phyloP scores from a whole-genome alignment of 1,139 yeast genomes.

The Insectozyma bohioensis region DNA sequence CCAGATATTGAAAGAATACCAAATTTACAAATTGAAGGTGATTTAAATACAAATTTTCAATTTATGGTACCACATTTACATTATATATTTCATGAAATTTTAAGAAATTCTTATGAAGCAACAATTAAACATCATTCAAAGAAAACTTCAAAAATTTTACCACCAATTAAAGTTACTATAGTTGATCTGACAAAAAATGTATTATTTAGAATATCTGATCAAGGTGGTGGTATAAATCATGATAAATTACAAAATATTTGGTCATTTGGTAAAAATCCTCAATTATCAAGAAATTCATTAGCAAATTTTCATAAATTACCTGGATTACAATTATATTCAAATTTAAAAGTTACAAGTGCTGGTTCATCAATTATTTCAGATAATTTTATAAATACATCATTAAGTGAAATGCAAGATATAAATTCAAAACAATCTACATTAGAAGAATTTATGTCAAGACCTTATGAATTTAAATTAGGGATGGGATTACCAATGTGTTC shows the following conservation, averaged over 20 bases:
- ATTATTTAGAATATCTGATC: conserved; percentile 78
- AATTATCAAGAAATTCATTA: conserved; percentile 53
- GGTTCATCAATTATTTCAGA: conserved; percentile 37
- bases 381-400: conserved; percentile 28
- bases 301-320: conserved; percentile 69
- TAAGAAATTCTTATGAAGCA: conserved; percentile 83
- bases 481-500: conserved; percentile 89
- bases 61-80: conserved; percentile 85
- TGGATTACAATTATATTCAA: conserved; percentile 48
- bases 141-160: conserved; percentile 39
- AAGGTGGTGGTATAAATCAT: conserved; percentile 80
- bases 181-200: conserved; percentile 66
- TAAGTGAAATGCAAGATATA: conserved; percentile 37
- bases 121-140: conserved; percentile 50
- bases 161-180: conserved; percentile 72
- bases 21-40: conserved; percentile 70
- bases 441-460: conserved; percentile 59
- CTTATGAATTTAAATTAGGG: conserved; percentile 74
- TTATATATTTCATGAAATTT: conserved; percentile 80
- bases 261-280: conserved; percentile 78
- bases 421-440: conserved; percentile 38
- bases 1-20: conserved; percentile 68
- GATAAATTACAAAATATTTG: conserved; percentile 64
- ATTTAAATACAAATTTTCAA: conserved; percentile 61
- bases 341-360: conserved; percentile 38